These are phyloP conservation scores for Lathyrus sativus DNA, from an alignment of 306 rosid genomes.

Conservation along the genomic window DNA sequence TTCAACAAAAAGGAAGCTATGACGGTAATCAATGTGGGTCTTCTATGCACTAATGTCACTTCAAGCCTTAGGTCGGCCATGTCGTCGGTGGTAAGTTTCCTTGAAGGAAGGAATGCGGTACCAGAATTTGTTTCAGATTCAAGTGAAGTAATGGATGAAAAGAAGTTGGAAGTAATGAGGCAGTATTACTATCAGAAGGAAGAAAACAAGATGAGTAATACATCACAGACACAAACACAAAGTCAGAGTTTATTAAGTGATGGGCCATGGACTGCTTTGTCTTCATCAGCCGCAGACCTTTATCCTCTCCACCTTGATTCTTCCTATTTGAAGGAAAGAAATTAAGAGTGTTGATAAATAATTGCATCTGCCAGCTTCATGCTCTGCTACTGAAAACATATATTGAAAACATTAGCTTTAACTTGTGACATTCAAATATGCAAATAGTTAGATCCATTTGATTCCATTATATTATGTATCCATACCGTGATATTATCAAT, in stretches of 20 bases:
- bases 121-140: constrained; percentile 27
- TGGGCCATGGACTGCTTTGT: constrained; percentile 8
- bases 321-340: constrained; percentile 33
- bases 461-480: too few relatives aligned
- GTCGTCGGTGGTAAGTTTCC: constrained; percentile 43
- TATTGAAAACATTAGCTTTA: too few relatives aligned
- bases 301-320: constrained; percentile 19
- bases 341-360: neutral
- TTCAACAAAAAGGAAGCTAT: constrained; percentile 37
- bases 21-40: constrained; percentile 39
- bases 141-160: constrained; percentile 34
- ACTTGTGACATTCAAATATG: too few relatives aligned
- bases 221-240: neutral
- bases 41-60: constrained; percentile 38
- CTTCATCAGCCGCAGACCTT: constrained; percentile 21
- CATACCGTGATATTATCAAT: too few relatives aligned
- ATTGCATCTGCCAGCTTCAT: neutral
- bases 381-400: neutral
- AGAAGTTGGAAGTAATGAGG: constrained; percentile 35
- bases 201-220: constrained; percentile 8
- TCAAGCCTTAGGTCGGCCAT: constrained; percentile 34
- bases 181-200: constrained; percentile 23
- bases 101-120: constrained; percentile 33
- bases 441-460: too few relatives aligned
- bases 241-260: neutral